Base-by-base conservation (phyloP, 306 rosid species). In the Prunus mume region DNA sequence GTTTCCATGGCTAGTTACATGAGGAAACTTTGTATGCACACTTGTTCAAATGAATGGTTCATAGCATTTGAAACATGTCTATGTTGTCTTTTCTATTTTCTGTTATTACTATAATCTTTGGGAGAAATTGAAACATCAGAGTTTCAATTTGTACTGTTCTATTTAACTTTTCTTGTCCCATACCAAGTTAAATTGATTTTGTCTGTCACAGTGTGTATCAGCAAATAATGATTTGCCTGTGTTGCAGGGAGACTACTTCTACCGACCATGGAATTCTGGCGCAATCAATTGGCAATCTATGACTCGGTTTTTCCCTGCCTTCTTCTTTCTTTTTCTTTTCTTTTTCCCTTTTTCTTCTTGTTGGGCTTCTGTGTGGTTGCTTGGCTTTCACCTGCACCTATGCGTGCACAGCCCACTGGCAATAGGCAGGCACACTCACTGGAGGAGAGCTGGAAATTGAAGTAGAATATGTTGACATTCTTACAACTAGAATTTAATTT, bases 231-330 rank as follows among this genome's bases (percentile, higher is more conserved):
- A 30, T 49, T 58, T 71, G 28, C 43, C 2, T 66, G 41, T 85
- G 77, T 76, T 86, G 75, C 87, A 91, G 98, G 97, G 64, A 87
- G 97, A 81, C 57, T 85, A 58, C 90, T 87, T 74, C 57, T 91
- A 54, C 98, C 91, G 5, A 58, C 92, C 27, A 58, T 93, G 74
- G 95, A 93, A 81, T 93, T 91, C 86, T 93, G 98, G 98, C 93
- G 93, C 81, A 93, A 93, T 78, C 96, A 91, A 65, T 28, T 77
- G 71, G 88, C 96, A 11, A 74, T 93, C 77, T 93, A 89, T 83
- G 86, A 87, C 71, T 69, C 69, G 90, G 98, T 93, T 74, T 69
- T 86, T 69, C 51, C 68, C 8, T 74, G 20, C 57, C 13, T 78
- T 24, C 41, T 60, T 69, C 17, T 62, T 45, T 3, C 6, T 11